Evolutionary conservation across 2,329 filamentous ascomycete species (phyloP).

Genomic region (Chalara sp.): DNA sequence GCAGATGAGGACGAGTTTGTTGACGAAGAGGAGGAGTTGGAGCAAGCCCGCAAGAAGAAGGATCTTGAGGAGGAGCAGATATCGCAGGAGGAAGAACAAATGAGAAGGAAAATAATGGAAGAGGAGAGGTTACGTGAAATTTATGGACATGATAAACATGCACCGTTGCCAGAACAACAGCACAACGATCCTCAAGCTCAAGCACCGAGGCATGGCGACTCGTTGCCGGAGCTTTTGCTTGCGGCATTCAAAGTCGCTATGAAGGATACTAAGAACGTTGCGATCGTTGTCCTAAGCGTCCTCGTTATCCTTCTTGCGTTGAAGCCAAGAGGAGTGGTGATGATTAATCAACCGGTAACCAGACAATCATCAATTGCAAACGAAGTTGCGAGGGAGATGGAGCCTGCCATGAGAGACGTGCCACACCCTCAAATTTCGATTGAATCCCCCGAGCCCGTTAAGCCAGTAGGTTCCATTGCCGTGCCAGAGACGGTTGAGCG

Average conservation of each 20-base stretch:
- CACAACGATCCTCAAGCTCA: not conserved
- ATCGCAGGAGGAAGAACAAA: constrained; percentile 51
- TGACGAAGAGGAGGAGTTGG: constrained; percentile 36
- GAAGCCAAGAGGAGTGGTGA: constrained; percentile 6
- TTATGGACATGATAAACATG: constrained; percentile 33
- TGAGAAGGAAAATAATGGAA: constrained; percentile 26
- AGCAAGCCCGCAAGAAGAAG: constrained; percentile 32
- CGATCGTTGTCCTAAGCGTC: constrained; percentile 47
- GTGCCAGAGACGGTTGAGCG: not conserved
- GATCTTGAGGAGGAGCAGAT: constrained; percentile 42
- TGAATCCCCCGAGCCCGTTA: not conserved
- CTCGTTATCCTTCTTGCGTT: constrained; percentile 47
- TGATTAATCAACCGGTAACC: not conserved
- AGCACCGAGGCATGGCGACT: constrained; percentile 27
- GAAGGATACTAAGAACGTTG: constrained; percentile 51
- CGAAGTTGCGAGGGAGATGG: not conserved
- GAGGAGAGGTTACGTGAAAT: constrained; percentile 48
- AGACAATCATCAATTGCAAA: not conserved
- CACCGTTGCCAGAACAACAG: not conserved
- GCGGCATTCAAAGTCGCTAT: constrained; percentile 47
- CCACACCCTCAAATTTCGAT: not conserved
- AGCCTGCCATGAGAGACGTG: not conserved
- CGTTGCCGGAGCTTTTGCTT: constrained; percentile 46
- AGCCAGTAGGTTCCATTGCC: not conserved
- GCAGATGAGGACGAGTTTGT: constrained; percentile 16